Evolutionary conservation across 352 stramenopile species (phyloP).

Genomic region (Pythium pyrilobum): DNA sequence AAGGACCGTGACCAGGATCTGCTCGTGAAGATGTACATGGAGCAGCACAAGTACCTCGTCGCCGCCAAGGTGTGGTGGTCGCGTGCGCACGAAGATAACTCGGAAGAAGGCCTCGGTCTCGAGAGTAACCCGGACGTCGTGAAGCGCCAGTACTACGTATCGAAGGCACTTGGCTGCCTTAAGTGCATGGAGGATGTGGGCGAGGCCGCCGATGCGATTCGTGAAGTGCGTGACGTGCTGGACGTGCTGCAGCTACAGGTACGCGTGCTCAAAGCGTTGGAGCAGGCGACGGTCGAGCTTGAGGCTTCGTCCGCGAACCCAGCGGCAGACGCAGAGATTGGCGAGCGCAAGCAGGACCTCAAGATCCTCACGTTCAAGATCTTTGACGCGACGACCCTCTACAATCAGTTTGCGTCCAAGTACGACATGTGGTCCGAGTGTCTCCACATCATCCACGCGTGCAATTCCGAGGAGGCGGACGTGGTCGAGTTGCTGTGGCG

Average conservation of each 20-base stretch:
- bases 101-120: slow-evolving; percentile 37
- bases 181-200: slow-evolving; percentile 75
- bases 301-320: slow-evolving; percentile 30
- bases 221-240: slow-evolving; percentile 76
- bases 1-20: slow-evolving; percentile 82
- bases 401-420: slow-evolving; percentile 84
- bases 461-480: slow-evolving; percentile 76
- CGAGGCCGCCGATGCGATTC: slow-evolving; percentile 62
- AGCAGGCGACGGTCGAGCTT: slow-evolving; percentile 61
- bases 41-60: slow-evolving; percentile 79
- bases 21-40: slow-evolving; percentile 84
- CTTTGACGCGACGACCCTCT: slow-evolving; percentile 74
- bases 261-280: slow-evolving; percentile 71
- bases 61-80: slow-evolving; percentile 82
- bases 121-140: slow-evolving; percentile 64
- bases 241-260: slow-evolving; percentile 80
- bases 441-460: slow-evolving; percentile 81
- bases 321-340: slow-evolving; percentile 37
- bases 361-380: slow-evolving; percentile 71
- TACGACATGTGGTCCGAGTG: slow-evolving; percentile 87
- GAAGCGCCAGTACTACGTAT: slow-evolving; percentile 82
- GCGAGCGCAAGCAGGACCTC: slow-evolving; percentile 49
- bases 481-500: slow-evolving; percentile 60
- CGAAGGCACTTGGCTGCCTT: slow-evolving; percentile 66
- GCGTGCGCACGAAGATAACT: slow-evolving; percentile 43